Base-by-base conservation (phyloP, 805 yeast species). In the Ogataea glucozyma region DNA sequence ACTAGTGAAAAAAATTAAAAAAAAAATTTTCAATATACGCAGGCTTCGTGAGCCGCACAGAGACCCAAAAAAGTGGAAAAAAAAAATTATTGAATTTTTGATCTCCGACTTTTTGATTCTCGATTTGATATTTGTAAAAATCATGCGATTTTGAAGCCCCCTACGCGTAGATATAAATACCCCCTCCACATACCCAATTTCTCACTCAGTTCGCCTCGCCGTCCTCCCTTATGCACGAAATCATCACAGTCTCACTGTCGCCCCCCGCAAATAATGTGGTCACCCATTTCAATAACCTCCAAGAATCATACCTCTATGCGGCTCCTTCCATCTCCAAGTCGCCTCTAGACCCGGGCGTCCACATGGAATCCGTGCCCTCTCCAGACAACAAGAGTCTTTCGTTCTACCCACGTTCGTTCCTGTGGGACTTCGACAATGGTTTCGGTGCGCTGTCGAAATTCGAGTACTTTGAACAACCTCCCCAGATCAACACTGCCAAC, bases 351-450 rank as follows among this genome's bases (percentile, higher is more conserved):
- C 75, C 83, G 2, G 40, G 65, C 13, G 69, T 81, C 3, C 72
- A 72, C 46, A 70, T 81, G 48, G 65, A 70, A 29, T 66, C 75
- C 4, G 72, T 71, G 1, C 51, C 47, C 4, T 71, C 72, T 1
- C 51, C 49, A 2, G 48, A 69, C 31, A 62, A 70, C 7, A 73
- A 73, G 40, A 63, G 77, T 0, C 74, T 76, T 0, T 76, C 80
- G n/a, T 88, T 79, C 58, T 72, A 83, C n/a, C 98, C 99, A 1
- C 66, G 98, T 42, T 78, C 86, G 0, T 54, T 88, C 26, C 54
- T 88, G n/a, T 88, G 90, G 83, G 98, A 93, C 48, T 74, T 81
- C 34, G 68, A 73, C 16, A 83, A 85, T 37, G 96, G 96, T 0
- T 76, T 73, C 56, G 97, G 97, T 0, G 67, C 88, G 0, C 61